These are phyloP conservation scores for Acer negundo DNA, from an alignment of 345 rosid species.

Conservation along the genomic window DNA sequence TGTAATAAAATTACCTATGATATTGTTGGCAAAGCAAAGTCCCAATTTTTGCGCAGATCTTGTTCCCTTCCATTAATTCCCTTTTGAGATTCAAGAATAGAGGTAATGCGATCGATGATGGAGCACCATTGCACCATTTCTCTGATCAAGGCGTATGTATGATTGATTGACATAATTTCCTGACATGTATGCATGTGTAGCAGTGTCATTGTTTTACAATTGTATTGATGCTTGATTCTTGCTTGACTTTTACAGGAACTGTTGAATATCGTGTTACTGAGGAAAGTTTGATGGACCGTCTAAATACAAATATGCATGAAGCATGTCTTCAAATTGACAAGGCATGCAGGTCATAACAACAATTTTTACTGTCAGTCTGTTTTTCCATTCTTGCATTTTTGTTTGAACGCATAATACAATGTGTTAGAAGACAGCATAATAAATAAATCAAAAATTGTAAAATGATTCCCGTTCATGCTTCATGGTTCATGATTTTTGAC, in stretches of 20 bases:
- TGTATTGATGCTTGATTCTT: background rate
- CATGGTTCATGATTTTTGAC: background rate
- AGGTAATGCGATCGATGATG: constrained; percentile 3
- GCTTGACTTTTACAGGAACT: constrained; percentile 38
- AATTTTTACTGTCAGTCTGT: background rate
- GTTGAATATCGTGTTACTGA: constrained; percentile 52
- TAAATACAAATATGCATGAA: constrained; percentile 63
- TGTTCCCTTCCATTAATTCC: background rate
- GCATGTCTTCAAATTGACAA: constrained; percentile 61
- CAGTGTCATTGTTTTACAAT: background rate
- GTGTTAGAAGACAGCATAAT: background rate
- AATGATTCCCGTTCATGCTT: background rate
- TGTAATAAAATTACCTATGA: too few species aligned
- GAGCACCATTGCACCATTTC: background rate
- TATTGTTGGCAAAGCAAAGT: background rate
- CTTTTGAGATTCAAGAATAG: constrained; percentile 4
- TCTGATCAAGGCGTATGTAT: background rate
- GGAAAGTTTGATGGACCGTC: constrained; percentile 74
- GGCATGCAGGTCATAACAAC: constrained; percentile 63
- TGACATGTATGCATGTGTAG: background rate
- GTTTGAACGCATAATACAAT: constrained; percentile 1
- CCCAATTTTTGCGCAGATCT: background rate
- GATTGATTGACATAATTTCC: background rate
- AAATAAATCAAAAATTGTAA: background rate
- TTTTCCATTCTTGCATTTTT: background rate